Evolutionary conservation across 2,329 filamentous ascomycete species (phyloP).

Genomic region (Simplicillium aogashimaense): DNA sequence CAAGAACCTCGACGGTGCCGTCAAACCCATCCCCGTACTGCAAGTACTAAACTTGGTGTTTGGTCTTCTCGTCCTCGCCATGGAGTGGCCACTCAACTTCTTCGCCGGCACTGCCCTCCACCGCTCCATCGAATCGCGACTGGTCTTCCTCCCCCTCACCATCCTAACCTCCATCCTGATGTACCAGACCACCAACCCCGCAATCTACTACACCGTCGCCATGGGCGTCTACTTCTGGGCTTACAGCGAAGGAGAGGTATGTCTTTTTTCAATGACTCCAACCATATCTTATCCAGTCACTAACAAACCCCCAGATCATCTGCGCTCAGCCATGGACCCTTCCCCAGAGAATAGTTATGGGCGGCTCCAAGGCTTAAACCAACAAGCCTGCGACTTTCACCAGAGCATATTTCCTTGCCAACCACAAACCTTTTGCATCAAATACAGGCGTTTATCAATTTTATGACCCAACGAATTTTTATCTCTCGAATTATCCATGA

Average conservation of each 20-base stretch:
- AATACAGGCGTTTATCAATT: too few relatives aligned
- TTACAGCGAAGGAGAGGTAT: constrained; percentile 92
- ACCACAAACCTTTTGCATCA: neutral
- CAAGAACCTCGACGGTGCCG: constrained; percentile 74
- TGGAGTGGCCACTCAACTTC: constrained; percentile 81
- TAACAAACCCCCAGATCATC: constrained; percentile 40
- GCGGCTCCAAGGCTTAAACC: constrained; percentile 8
- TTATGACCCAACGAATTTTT: too few relatives aligned
- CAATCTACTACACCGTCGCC: constrained; percentile 82
- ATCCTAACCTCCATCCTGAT: constrained; percentile 66
- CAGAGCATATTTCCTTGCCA: neutral
- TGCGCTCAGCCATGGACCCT: constrained; percentile 63
- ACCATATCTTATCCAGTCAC: neutral
- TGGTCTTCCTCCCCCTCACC: constrained; percentile 73
- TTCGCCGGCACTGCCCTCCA: constrained; percentile 72
- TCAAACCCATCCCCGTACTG: constrained; percentile 79
- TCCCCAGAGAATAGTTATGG: constrained; percentile 38
- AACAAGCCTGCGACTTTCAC: neutral
- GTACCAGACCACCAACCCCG: constrained; percentile 89
- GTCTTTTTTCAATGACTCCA: constrained; percentile 18
- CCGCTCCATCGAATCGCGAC: constrained; percentile 75
- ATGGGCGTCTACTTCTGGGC: constrained; percentile 92
- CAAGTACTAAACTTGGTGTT: constrained; percentile 85
- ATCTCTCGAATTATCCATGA: too few relatives aligned
- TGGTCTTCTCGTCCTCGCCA: constrained; percentile 67